phyloP scores from a whole-genome alignment of 2,329 filamentous ascomycete genomes.

The Triangularia setosa region DNA sequence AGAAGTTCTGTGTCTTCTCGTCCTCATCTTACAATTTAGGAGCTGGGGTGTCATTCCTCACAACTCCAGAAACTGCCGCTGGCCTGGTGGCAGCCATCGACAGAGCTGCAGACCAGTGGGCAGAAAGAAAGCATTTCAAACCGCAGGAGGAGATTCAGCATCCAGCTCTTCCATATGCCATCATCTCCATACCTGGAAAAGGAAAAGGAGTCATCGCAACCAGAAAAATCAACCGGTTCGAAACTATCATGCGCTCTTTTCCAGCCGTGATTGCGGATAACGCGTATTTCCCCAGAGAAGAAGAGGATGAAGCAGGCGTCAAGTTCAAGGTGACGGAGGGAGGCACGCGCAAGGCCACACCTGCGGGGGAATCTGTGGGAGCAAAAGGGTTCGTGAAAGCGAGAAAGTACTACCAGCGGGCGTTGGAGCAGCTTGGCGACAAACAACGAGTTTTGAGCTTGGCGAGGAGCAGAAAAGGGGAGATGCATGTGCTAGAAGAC shows the following conservation, averaged over 20 bases:
- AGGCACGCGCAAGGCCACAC: neutral
- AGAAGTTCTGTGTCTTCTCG: constrained; percentile 25
- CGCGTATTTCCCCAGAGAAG: constrained; percentile 19
- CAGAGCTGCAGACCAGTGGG: constrained; percentile 12
- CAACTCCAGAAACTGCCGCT: constrained; percentile 22
- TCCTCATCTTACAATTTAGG: constrained; percentile 19
- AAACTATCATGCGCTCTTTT: constrained; percentile 31
- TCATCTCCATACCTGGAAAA: constrained; percentile 29
- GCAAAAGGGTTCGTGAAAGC: constrained; percentile 5
- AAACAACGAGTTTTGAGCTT: constrained; percentile 27
- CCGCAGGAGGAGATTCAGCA: neutral
- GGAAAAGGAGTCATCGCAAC: constrained; percentile 33
- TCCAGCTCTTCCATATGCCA: constrained; percentile 24
- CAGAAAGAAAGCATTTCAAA: neutral
- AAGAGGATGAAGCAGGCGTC: constrained; percentile 8
- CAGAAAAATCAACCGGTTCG: constrained; percentile 30
- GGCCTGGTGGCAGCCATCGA: constrained; percentile 24
- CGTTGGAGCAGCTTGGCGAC: constrained; percentile 29
- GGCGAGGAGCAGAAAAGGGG: constrained; percentile 30
- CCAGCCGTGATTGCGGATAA: constrained; percentile 30
- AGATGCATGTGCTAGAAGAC: constrained; percentile 30
- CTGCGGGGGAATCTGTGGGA: neutral
- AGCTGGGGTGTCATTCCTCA: constrained; percentile 23
- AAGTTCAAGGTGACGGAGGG: neutral
- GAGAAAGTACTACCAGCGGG: constrained; percentile 27